phyloP scores from a whole-genome alignment of 2,329 filamentous ascomycete genomes.

The Hypoxylon sp. region DNA sequence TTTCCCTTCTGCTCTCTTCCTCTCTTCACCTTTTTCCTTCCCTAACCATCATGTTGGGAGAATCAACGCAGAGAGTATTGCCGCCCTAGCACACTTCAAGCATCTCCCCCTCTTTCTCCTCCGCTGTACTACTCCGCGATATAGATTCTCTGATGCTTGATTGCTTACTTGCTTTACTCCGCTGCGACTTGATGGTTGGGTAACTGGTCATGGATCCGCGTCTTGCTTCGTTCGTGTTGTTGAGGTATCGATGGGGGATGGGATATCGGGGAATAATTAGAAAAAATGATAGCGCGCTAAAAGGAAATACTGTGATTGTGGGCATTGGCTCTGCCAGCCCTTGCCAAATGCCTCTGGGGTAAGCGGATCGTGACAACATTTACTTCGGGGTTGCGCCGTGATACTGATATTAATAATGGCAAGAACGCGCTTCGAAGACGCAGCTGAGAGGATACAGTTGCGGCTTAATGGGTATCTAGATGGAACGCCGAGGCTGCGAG shows the following conservation, averaged over 20 bases:
- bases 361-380: neutral
- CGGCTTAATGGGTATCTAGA: neutral
- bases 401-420: neutral
- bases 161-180: constrained; percentile 9
- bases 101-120: neutral
- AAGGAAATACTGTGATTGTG: constrained; percentile 30
- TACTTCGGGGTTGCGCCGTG: neutral
- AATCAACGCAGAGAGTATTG: neutral
- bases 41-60: neutral
- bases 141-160: neutral
- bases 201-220: constrained; percentile 37
- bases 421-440: neutral
- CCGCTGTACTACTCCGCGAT: neutral
- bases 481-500: neutral
- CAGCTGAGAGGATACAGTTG: neutral
- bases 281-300: constrained; percentile 37
- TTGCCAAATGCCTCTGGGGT: constrained; percentile 11
- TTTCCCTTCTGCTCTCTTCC: neutral
- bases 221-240: constrained; percentile 37
- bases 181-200: neutral
- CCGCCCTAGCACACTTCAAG: neutral
- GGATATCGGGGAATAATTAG: constrained; percentile 39
- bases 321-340: constrained; percentile 19
- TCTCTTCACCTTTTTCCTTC: too few species aligned
- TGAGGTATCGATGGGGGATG: constrained; percentile 35